Conservation (phyloP, 1,284 basidiomycete species). For the Leccinum fuscescens region DNA sequence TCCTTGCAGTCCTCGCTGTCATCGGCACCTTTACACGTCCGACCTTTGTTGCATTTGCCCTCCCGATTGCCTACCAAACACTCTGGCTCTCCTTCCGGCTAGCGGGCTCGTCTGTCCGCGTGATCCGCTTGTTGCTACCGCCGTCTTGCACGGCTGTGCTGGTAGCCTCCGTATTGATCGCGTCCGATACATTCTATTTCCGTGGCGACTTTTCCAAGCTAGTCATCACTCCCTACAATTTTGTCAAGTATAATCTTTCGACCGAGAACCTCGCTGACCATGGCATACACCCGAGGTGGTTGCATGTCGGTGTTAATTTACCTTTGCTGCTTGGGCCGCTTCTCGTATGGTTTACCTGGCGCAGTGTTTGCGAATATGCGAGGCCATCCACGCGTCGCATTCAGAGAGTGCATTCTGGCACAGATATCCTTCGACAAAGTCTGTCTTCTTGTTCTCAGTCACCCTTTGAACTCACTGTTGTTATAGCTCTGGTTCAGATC, state of each 20-base stretch:
- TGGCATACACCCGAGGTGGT: slow-evolving; percentile 42
- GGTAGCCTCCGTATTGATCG: slow-evolving; percentile 21
- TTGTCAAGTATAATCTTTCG: slow-evolving; percentile 39
- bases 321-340: slow-evolving; percentile 40
- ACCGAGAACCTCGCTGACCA: slow-evolving; percentile 39
- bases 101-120: slow-evolving; percentile 13
- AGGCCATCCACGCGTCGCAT: background rate
- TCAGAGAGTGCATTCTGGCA: slow-evolving; percentile 12
- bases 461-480: slow-evolving; percentile 6
- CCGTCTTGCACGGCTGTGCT: slow-evolving; percentile 23
- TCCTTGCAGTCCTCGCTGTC: slow-evolving; percentile 28
- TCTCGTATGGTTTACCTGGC: slow-evolving; percentile 24
- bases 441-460: background rate
- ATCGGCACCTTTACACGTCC: slow-evolving; percentile 37
- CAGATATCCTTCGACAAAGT: slow-evolving; percentile 25
- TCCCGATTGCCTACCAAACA: slow-evolving; percentile 32
- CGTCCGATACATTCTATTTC: slow-evolving; percentile 36
- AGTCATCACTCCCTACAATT: slow-evolving; percentile 39
- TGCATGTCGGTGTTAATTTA: slow-evolving; percentile 40
- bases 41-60: slow-evolving; percentile 37
- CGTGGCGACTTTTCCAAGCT: slow-evolving; percentile 17
- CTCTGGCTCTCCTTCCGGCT: slow-evolving; percentile 16
- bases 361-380: slow-evolving; percentile 6
- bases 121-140: slow-evolving; percentile 13
- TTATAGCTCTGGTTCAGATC: slow-evolving; percentile 32